Base-by-base conservation (phyloP, 192 early-diverging fungal species). In the Coemansia sp. region DNA sequence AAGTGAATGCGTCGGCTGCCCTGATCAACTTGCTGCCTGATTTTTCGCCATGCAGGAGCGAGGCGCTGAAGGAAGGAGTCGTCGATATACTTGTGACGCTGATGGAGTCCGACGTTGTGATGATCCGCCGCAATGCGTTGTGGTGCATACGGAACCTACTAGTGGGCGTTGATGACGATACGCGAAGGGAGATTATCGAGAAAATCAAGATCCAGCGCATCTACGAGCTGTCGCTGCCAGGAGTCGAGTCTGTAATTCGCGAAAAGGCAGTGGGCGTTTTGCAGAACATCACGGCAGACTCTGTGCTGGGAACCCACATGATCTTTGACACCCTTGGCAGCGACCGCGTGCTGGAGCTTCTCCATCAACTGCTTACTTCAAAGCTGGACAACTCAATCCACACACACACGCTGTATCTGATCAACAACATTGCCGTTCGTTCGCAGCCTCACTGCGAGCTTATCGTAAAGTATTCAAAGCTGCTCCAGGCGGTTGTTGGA, bases 131-230 rank as follows among this genome's bases (percentile, higher is more conserved):
- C 48, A 82, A 82, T 48, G 79, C 71, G 16, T 65, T 82, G 65
- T 82, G 79, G 79, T 66, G 74, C 38, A 63, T 82, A 41, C 70
- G 74, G 44, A 82, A 82, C 53, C 26, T 76, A 41, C 74, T 82
- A 23, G 54, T 70, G 26, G 49, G 41, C 7, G 38, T 70, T 10
- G 75, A 82, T 37, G 79, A 82, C 58, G 79, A 70, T 57, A 76
- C 68, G 18, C 56, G 71, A 38, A 65, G 42, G 26, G 70, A 67
- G 13, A 67, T 82, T 12, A 61, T 76, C 5, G 68, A 50, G 12
- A 68, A 65, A 32, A 61, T 82, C 38, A 67, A 67, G 13, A 43
- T 75, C 18, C 70, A 54, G 49, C 68, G 71, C 21, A 57, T 82
- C 19, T 56, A 62, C 19, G 32, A 56, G 39, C 71, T 82, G 48